Evolutionary conservation across 306 rosid genomes (phyloP), one percentile per base, ranked within the genome.

Genomic region (Prunus mira): DNA sequence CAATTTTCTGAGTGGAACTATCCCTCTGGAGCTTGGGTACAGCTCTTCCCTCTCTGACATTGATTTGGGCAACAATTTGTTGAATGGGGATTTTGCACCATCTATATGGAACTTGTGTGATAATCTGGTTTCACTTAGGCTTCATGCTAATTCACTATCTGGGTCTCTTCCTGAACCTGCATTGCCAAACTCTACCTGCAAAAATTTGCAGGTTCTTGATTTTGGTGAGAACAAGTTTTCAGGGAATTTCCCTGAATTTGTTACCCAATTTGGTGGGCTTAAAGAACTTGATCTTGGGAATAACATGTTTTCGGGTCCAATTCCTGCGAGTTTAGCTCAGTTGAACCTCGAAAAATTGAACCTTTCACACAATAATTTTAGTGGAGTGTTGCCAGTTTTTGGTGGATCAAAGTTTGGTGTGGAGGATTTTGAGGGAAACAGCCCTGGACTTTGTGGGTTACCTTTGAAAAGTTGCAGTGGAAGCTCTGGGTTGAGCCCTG

Each of bases 11-110:
- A 78, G 41, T 45, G 99, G 98, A 38, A 55, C 84, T 12, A 72
- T 96, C 72, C 98, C 99, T 57, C 90, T 96, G 72, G 97, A 92
- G 77, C 93, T 96, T 79, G 99, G 98, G 3, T 96, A 91, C 28
- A 82, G 87, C 70, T 72, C 97, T 17, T 89, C 97, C 15, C 93
- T 96, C 52, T 78, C 88, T 63, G 94, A 89, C 19, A 78, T 96
- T 83, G 97, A 96, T 86, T 87, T 96, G 73, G 66, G 97, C 63
- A 81, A 76, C 51, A 96, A 96, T 79, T 34, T 84, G 63, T 67
- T 96, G 9, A 75, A 15, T 73, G 97, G 97, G 72, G 75, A 47
- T 60, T 58, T 96, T 52, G 86, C 97, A 2, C 96, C 99, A 0
- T 96, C 99, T 30, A 81, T 96, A 5, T 92, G 98, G 98, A 92